Evolutionary conservation across 108 stramenopile species (phyloP), one percentile per base, ranked within the genome.

Genomic region (Fragilaria crotonensis): DNA sequence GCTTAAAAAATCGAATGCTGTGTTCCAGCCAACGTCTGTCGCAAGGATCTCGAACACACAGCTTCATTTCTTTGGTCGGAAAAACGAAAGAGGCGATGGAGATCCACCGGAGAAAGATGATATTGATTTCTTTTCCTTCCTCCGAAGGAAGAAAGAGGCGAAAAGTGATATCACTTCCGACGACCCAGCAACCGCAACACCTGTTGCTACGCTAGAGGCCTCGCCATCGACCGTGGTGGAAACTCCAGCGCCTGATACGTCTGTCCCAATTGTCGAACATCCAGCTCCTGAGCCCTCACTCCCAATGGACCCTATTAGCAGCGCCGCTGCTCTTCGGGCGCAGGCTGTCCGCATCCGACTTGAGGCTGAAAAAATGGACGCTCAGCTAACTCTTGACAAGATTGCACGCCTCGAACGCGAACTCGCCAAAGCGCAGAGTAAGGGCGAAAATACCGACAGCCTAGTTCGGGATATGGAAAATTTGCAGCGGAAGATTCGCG

Each of bases 361-460:
- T 30, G 87, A 89, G 56, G 87, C 87, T 18, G 87, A 85, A 48
- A 69, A 66, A 45, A 57, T 74, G 45, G 77, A 81, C 32, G 81
- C 74, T 9, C 78, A 74, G 52, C 65, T 89, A 27, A 84, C 81
- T 5, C 52, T 89, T 27, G 57, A 75, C 23, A 89, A 89, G 52
- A 89, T 89, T 65, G 68, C 62, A 22, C 70, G 68, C 46, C 50
- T 89, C 17, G 80, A 81, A 26, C 49, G 32, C 25, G 57, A 85
- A 62, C 56, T 85, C 4, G 48, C 57, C 5, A 7, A 11, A 27
- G 52, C 46, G 3, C n/a, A 59, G 22, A 3, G 18, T 1, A 30
- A 59, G 25, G 46, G 27, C 27, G 58, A 59, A 25, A 59, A 17
- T 3, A 30, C 46, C 18, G 58, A 22, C 45, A 18, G n/a, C 2